Percentiles rank a stretch among this genome's conserved stretches.
phyloP scores from a whole-genome alignment of 805 yeast species.

The Scheffersomyces lignosus region DNA sequence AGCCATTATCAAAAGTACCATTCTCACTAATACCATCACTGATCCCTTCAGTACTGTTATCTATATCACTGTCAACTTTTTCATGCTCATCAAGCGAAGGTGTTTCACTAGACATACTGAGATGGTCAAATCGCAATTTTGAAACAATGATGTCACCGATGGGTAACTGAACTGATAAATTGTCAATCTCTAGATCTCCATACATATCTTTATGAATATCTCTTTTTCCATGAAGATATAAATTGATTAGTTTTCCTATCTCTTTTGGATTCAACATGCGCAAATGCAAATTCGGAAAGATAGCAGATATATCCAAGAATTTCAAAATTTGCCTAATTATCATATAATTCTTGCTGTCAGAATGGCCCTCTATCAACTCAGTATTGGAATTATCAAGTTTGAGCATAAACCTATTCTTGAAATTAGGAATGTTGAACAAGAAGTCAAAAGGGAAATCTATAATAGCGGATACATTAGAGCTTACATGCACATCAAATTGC shows the following conservation, averaged over 20 bases:
- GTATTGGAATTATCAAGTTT: constrained; percentile 1
- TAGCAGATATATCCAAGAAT: constrained; percentile 4
- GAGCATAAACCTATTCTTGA: constrained; percentile 7
- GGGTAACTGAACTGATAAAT: constrained; percentile 12
- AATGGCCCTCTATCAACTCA: constrained; percentile 8
- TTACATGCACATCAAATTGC: constrained; percentile 1
- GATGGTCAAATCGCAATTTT: neutral
- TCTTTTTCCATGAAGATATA: constrained; percentile 6
- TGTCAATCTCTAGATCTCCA: constrained; percentile 12
- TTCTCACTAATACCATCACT: too few relatives aligned
- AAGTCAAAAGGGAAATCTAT: constrained; percentile 3
- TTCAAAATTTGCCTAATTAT: constrained; percentile 1
- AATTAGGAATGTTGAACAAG: constrained; percentile 6
- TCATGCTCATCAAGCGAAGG: neutral
- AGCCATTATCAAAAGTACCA: too few relatives aligned
- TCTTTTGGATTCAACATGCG: constrained; percentile 8
- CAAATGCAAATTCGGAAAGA: constrained; percentile 9
- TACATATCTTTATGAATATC: neutral
- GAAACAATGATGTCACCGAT: neutral
- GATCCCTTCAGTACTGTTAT: neutral
- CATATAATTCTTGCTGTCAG: constrained; percentile 7
- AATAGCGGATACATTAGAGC: constrained; percentile 4
- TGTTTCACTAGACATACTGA: neutral
- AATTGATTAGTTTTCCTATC: constrained; percentile 16
- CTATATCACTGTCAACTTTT: neutral